phyloP scores from a whole-genome alignment of 1,139 yeast genomes.

The Meyerozyma guilliermondii region DNA sequence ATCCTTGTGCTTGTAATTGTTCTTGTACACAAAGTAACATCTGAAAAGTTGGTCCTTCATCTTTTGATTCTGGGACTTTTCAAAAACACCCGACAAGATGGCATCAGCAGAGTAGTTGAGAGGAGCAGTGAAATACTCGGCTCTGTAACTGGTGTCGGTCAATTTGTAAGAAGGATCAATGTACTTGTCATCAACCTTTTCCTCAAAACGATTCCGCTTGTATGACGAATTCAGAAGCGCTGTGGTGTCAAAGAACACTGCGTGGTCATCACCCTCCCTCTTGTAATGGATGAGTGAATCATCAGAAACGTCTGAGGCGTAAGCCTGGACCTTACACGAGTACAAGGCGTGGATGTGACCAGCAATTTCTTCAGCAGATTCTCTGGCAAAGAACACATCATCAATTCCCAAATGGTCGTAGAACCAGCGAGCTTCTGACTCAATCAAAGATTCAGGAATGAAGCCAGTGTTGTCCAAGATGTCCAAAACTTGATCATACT shows the following conservation, averaged over 20 bases:
- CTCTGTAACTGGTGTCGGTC: slow-evolving; percentile 48
- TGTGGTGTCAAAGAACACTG: slow-evolving; percentile 82
- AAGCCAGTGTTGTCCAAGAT: slow-evolving; percentile 78
- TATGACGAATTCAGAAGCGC: slow-evolving; percentile 34
- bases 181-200: slow-evolving; percentile 75
- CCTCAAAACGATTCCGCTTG: slow-evolving; percentile 46
- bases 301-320: slow-evolving; percentile 38
- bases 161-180: slow-evolving; percentile 52
- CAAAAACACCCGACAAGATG: slow-evolving; percentile 38
- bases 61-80: slow-evolving; percentile 22
- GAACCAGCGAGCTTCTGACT: slow-evolving; percentile 85
- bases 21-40: slow-evolving; percentile 84
- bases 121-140: slow-evolving; percentile 80
- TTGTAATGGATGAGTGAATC: slow-evolving; percentile 64
- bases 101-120: slow-evolving; percentile 46
- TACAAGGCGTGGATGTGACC: slow-evolving; percentile 82
- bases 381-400: slow-evolving; percentile 86
- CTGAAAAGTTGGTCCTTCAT: slow-evolving; percentile 53
- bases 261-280: slow-evolving; percentile 78
- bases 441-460: slow-evolving; percentile 83
- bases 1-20: slow-evolving; percentile 44
- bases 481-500: slow-evolving; percentile 78
- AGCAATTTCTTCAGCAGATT: slow-evolving; percentile 74
- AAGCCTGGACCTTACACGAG: slow-evolving; percentile 91
- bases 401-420: slow-evolving; percentile 86